These are phyloP conservation scores for Schizonepeta tenuifolia DNA, from an alignment of 257 asterid genomes.

Conservation along the genomic window DNA sequence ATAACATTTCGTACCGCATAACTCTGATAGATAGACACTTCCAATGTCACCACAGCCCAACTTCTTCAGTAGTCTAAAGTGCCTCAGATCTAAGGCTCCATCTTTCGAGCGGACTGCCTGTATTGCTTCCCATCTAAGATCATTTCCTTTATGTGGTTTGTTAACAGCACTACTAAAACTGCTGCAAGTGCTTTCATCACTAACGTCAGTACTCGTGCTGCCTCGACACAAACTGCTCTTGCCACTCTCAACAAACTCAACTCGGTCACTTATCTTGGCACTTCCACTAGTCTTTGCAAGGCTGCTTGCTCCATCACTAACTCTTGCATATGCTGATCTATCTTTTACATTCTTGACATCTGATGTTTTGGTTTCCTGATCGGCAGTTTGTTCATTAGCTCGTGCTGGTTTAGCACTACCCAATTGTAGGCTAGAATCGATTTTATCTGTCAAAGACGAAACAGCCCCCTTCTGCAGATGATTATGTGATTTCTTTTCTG, in stretches of 20 bases:
- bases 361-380: slow-evolving; percentile 44
- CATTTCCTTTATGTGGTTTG: slow-evolving; percentile 82
- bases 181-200: slow-evolving; percentile 80
- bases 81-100: slow-evolving; percentile 71
- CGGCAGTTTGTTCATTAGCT: slow-evolving; percentile 28
- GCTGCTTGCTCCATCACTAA: slow-evolving; percentile 56
- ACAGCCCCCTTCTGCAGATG: slow-evolving; percentile 40
- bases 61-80: slow-evolving; percentile 73
- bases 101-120: slow-evolving; percentile 68
- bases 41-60: slow-evolving; percentile 89
- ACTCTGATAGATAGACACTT: slow-evolving; percentile 73
- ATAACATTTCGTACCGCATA: slow-evolving; percentile 77
- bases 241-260: slow-evolving; percentile 73
- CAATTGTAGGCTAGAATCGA: slow-evolving; percentile 58
- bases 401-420: slow-evolving; percentile 41
- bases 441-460: slow-evolving; percentile 45
- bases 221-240: slow-evolving; percentile 89
- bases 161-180: slow-evolving; percentile 72
- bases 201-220: slow-evolving; percentile 76
- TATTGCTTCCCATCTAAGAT: slow-evolving; percentile 80
- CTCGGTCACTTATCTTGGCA: slow-evolving; percentile 56
- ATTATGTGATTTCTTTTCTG: slow-evolving; percentile 30
- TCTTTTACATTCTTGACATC: slow-evolving; percentile 45
- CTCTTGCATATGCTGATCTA: slow-evolving; percentile 51
- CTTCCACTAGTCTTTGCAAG: slow-evolving; percentile 62